These are phyloP conservation scores for Claviceps purpurea DNA, from an alignment of 2,329 filamentous ascomycete genomes.

Conservation along the genomic window DNA sequence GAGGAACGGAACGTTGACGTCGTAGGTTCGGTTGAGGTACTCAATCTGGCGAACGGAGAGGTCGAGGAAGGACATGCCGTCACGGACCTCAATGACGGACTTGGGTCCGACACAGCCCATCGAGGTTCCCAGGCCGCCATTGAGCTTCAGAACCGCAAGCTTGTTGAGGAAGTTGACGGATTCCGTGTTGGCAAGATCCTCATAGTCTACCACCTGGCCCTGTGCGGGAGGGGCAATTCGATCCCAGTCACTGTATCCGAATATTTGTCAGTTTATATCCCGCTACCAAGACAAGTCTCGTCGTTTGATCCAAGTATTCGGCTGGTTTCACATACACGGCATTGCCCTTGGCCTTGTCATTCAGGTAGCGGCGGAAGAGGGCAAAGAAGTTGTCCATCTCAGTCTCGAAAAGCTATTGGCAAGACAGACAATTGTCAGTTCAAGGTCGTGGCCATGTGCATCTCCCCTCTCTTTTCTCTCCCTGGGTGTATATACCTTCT, in stretches of 20 bases:
- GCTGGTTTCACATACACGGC: conserved; percentile 44
- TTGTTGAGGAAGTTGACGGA: conserved; percentile 93
- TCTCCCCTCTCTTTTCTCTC: background rate
- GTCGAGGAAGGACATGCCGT: conserved; percentile 99
- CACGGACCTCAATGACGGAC: conserved; percentile 97
- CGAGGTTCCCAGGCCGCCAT: conserved; percentile 96
- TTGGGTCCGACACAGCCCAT: conserved; percentile 99
- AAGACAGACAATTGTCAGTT: conserved; percentile 2
- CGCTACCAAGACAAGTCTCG: no score
- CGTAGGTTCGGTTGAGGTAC: conserved; percentile 96
- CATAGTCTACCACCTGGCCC: conserved; percentile 91
- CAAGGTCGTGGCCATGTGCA: background rate
- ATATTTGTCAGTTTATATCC: background rate
- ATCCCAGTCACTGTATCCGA: conserved; percentile 68
- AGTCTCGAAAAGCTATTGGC: conserved; percentile 72
- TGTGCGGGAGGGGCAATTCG: conserved; percentile 88
- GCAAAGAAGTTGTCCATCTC: conserved; percentile 99
- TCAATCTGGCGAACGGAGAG: conserved; percentile 97
- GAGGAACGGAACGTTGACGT: conserved; percentile 93
- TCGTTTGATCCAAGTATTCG: background rate
- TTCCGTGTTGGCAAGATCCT: conserved; percentile 75
- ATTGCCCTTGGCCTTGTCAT: conserved; percentile 98
- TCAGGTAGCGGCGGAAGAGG: conserved; percentile 94
- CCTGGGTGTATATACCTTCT: conserved; percentile 54
- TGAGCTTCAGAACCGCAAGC: conserved; percentile 96